Evolutionary conservation across 2,329 filamentous ascomycete species (phyloP).

Genomic region (Fonsecaea pedrosoi): DNA sequence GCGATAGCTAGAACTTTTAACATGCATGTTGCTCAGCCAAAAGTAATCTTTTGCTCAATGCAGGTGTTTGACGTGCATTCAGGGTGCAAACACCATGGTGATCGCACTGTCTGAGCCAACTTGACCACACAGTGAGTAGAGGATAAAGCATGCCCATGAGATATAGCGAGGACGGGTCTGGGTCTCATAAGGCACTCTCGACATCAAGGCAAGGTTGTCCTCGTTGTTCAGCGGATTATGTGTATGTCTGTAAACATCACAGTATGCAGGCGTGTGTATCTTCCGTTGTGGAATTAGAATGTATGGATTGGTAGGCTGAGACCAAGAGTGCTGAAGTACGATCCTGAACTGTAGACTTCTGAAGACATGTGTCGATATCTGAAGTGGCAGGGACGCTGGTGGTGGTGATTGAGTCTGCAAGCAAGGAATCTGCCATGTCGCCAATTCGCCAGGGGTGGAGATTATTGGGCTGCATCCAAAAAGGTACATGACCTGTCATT

Average conservation of each 20-base stretch:
- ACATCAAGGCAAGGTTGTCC: not conserved
- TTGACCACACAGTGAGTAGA: not conserved
- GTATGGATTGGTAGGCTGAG: not conserved
- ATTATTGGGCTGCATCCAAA: not conserved
- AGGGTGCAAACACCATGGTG: not conserved
- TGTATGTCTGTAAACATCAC: not conserved
- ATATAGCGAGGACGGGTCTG: not conserved
- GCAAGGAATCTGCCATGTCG: not conserved
- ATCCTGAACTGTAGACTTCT: not conserved
- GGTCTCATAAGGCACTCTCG: not conserved
- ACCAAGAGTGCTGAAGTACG: not conserved
- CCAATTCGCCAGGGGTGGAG: not conserved
- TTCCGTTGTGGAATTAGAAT: not conserved
- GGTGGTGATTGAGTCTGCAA: not conserved
- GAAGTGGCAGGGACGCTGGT: not conserved
- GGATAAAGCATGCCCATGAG: not conserved
- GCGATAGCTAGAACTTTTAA: conserved; percentile 6
- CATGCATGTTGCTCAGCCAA: conserved; percentile 31
- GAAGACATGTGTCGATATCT: not conserved
- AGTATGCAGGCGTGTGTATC: not conserved
- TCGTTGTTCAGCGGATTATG: not conserved
- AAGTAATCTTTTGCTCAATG: not conserved
- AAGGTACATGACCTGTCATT: not conserved
- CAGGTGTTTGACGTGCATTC: not conserved
- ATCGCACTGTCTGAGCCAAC: not conserved